Percentiles rank a stretch among this genome's conserved stretches.
Conservation (phyloP, 2,329 filamentous ascomycete genomes). For the Botrytis elliptica region DNA sequence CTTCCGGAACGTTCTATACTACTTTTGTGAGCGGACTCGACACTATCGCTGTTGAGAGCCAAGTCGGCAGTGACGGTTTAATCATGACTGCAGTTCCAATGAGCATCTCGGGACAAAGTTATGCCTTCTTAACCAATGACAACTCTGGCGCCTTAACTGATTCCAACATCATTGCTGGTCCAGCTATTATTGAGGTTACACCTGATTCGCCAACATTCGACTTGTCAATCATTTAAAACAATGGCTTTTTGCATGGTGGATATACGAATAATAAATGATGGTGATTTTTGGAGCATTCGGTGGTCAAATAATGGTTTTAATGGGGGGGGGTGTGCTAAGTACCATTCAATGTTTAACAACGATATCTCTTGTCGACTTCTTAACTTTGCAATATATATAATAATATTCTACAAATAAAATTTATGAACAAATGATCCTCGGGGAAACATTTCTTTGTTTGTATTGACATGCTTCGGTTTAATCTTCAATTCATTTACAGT, state of each 20-base stretch:
- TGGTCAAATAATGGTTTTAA: not conserved
- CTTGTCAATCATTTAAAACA: conserved; percentile 25
- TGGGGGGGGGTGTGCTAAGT: not conserved
- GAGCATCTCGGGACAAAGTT: conserved; percentile 42
- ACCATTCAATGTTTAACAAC: not conserved
- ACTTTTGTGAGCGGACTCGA: conserved; percentile 40
- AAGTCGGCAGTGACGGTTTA: conserved; percentile 33
- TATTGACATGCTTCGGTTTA: not conserved
- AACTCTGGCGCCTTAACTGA: conserved; percentile 41
- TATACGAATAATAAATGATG: too few species aligned
- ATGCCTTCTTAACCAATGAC: conserved; percentile 44
- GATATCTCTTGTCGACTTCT: not conserved
- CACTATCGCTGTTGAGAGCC: conserved; percentile 40
- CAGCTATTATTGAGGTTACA: conserved; percentile 40
- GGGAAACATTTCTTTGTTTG: not conserved
- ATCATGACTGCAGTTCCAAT: conserved; percentile 37
- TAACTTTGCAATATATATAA: not conserved
- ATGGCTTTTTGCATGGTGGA: not conserved
- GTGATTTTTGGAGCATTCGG: not conserved
- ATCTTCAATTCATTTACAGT: not conserved
- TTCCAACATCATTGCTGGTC: conserved; percentile 43
- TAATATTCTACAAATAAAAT: not conserved
- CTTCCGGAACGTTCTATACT: conserved; percentile 37
- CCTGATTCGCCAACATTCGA: conserved; percentile 34
- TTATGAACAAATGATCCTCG: not conserved